These are phyloP conservation scores for Calonectria crousiana DNA, from an alignment of 2,329 filamentous ascomycete species.

Conservation along the genomic window DNA sequence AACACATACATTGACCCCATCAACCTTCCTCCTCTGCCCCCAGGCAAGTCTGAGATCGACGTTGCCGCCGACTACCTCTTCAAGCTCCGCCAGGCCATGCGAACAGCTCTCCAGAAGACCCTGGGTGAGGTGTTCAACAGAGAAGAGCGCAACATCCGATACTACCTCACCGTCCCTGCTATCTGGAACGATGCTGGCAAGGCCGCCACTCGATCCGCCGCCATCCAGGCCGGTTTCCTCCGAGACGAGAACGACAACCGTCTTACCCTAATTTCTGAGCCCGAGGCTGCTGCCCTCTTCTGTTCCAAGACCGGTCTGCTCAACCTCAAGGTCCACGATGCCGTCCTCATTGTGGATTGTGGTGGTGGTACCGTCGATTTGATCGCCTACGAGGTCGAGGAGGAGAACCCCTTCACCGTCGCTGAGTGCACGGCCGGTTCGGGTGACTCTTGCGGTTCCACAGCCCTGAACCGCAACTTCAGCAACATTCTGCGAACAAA, in stretches of 20 bases:
- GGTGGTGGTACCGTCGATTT: constrained; percentile 98
- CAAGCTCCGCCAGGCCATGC: constrained; percentile 97
- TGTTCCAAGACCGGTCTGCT: constrained; percentile 96
- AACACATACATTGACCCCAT: constrained; percentile 99
- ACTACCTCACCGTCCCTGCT: constrained; percentile 98
- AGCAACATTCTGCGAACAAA: constrained; percentile 98
- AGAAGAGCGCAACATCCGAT: constrained; percentile 97
- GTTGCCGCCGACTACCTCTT: constrained; percentile 99
- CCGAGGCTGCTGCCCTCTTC: constrained; percentile 96
- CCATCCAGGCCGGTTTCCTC: constrained; percentile 96
- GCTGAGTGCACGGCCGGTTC: constrained; percentile 97
- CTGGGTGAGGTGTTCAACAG: constrained; percentile 97
- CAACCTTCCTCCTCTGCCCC: constrained; percentile 95
- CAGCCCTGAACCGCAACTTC: constrained; percentile 96
- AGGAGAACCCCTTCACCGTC: constrained; percentile 96
- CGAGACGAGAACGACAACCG: constrained; percentile 98
- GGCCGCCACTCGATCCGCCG: constrained; percentile 93
- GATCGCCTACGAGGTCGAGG: constrained; percentile 98
- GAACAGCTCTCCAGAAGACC: constrained; percentile 94
- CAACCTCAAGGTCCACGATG: constrained; percentile 97
- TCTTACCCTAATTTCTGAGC: constrained; percentile 93
- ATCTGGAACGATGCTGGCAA: constrained; percentile 99
- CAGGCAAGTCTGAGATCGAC: constrained; percentile 98
- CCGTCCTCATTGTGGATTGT: constrained; percentile 98
- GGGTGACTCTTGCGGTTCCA: constrained; percentile 98